Conservation (phyloP, 148 eudicot genomes). For the Cornus kousa region DNA sequence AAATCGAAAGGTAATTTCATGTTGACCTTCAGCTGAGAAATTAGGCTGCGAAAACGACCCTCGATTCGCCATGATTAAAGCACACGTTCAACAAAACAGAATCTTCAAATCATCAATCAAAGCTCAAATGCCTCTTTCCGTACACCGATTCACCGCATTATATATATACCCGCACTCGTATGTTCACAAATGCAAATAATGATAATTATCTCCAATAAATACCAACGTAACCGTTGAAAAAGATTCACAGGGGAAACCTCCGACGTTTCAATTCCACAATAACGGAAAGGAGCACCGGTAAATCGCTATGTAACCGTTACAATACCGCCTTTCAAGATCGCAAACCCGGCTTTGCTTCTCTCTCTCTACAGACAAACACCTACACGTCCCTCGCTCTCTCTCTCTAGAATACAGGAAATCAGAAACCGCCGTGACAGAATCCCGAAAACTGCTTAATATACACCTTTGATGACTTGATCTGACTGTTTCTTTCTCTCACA, state of each 20-base stretch:
- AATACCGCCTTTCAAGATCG: slow-evolving; percentile 8
- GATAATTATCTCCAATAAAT: not conserved
- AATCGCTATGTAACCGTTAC: slow-evolving; percentile 15
- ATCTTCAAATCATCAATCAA: slow-evolving; percentile 21
- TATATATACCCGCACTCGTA: not conserved
- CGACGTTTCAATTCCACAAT: slow-evolving; percentile 22
- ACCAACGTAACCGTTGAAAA: slow-evolving; percentile 10
- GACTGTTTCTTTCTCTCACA: slow-evolving; percentile 6
- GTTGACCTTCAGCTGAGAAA: slow-evolving; percentile 32
- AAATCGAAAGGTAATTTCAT: not conserved
- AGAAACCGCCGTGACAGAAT: slow-evolving; percentile 34
- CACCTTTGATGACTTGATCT: slow-evolving; percentile 26
- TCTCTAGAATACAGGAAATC: slow-evolving; percentile 18
- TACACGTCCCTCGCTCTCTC: slow-evolving; percentile 14
- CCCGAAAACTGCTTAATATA: slow-evolving; percentile 33
- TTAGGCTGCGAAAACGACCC: slow-evolving; percentile 46
- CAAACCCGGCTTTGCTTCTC: not conserved
- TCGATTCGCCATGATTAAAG: slow-evolving; percentile 33
- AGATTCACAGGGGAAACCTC: slow-evolving; percentile 12
- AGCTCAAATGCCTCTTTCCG: not conserved
- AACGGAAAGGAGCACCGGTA: slow-evolving; percentile 10
- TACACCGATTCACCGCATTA: slow-evolving; percentile 5
- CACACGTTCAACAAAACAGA: not conserved
- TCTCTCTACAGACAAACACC: not conserved
- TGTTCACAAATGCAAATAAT: not conserved